phyloP scores from a whole-genome alignment of 768 basidiomycete genomes.

The Mycena olivaceomarginata region DNA sequence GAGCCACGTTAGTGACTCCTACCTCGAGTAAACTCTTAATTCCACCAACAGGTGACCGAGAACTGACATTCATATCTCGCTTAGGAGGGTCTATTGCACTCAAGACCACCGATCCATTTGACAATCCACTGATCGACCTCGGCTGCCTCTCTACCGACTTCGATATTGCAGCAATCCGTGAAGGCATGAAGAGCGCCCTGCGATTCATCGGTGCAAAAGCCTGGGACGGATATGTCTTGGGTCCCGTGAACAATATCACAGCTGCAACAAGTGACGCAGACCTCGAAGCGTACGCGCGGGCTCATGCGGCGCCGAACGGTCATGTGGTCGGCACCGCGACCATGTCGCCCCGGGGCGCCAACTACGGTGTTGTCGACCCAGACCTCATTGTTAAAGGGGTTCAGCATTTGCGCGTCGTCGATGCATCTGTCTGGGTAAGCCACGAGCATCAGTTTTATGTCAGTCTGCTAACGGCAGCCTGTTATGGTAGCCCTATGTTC shows the following conservation, averaged over 20 bases:
- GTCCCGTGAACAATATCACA: neutral
- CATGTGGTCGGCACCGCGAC: conserved; percentile 18
- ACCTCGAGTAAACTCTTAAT: neutral
- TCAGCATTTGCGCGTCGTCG: conserved; percentile 31
- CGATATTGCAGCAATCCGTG: neutral
- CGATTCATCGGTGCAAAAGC: neutral
- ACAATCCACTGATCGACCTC: neutral
- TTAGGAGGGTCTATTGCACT: conserved; percentile 1
- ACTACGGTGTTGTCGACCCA: conserved; percentile 37
- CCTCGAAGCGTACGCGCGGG: neutral
- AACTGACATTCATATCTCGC: neutral
- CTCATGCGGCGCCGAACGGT: neutral
- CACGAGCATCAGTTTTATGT: neutral
- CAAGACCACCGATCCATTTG: conserved; percentile 4
- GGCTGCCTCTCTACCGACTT: neutral
- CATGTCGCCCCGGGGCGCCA: conserved; percentile 33
- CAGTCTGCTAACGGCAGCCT: neutral
- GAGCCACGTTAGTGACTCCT: neutral
- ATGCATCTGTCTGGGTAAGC: conserved; percentile 32
- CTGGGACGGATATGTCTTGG: neutral
- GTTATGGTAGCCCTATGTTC: neutral
- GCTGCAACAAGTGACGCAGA: neutral
- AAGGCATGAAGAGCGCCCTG: neutral
- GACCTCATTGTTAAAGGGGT: conserved; percentile 38
- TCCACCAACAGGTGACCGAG: neutral